Evolutionary conservation across 176 grass and related monocot species (phyloP), one percentile per base, ranked within the genome.

Genomic region (Cenchrus fungigraminus): DNA sequence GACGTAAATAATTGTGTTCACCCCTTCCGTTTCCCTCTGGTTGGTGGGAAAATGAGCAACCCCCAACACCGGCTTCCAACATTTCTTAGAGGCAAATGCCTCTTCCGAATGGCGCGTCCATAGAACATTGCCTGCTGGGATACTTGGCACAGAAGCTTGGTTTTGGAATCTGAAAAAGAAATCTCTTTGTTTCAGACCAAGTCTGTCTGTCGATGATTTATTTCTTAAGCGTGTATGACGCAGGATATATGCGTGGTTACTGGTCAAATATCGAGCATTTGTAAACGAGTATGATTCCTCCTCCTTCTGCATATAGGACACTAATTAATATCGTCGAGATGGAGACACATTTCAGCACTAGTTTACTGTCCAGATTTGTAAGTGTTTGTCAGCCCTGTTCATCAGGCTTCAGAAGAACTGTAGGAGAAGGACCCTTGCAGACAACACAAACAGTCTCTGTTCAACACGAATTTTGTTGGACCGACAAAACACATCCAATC

Each of bases 11-110:
- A 80, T 37, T 44, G 25, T n/a, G 4, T 8, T 20, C 0, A 17
- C 31, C 63, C 11, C 20, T 32, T 76, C 20, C 3, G 0, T 76
- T 70, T 80, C 15, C 69, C n/a, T 54, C 60, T 46, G 71, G 51
- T 85, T 64, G 80, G 76, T 89, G 45, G 54, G 61, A 85, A 79
- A 81, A 14, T 8, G 52, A 80, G 37, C 87, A 6, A 67, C 81
- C 6, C 62, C 12, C 49, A 59, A 75, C 25, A 54, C 4, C 6
- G 56, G 14, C 20, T 45, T 44, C 0, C 54, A 43, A 9, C 28
- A 5, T 56, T 77, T 15, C 28, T 8, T 50, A 44, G 9, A 70
- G 10, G 14, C 82, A 29, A 49, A 29, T 50, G 34, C 47, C 59
- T 40, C 82, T 25, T 84, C 19, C 59, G 0, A 84, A 54, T 63